Evolutionary conservation across 768 basidiomycete species (phyloP).

Genomic region (Boletus huronensis): DNA sequence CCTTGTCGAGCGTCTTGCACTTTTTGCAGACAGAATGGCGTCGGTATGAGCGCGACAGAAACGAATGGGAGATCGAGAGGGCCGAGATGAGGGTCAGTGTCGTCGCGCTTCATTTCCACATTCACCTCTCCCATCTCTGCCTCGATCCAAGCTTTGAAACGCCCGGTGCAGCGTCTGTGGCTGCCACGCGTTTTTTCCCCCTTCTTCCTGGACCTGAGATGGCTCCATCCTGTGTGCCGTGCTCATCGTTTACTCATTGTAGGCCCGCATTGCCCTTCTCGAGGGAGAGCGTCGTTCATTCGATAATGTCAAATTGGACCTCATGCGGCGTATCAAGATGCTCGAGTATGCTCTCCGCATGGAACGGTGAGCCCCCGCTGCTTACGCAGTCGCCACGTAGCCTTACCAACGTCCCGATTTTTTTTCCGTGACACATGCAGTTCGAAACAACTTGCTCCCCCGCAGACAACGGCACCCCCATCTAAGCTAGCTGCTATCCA

Average conservation of each 20-base stretch:
- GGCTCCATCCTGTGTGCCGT: background rate
- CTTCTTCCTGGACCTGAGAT: background rate
- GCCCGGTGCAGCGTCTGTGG: background rate
- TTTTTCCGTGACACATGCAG: conserved; percentile 44
- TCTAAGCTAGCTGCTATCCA: conserved; percentile 66
- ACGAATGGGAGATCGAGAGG: conserved; percentile 99
- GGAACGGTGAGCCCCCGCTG: conserved; percentile 69
- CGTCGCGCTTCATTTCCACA: conserved; percentile 5
- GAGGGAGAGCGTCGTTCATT: conserved; percentile 97
- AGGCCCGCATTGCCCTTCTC: conserved; percentile 96
- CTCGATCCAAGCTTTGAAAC: background rate
- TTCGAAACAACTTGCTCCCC: conserved; percentile 70
- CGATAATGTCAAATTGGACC: conserved; percentile 94
- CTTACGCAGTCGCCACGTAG: conserved; percentile 1
- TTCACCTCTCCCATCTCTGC: background rate
- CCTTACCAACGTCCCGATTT: conserved; percentile 3
- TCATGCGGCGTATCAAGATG: conserved; percentile 98
- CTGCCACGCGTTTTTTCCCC: background rate
- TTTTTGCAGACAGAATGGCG: conserved; percentile 99
- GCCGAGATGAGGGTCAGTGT: conserved; percentile 94
- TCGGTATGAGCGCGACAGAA: conserved; percentile 94
- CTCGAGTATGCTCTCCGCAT: conserved; percentile 94
- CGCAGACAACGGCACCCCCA: conserved; percentile 56
- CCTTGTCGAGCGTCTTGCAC: conserved; percentile 90
- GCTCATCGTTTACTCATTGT: conserved; percentile 16